Percentiles rank a stretch among this genome's conserved stretches.
Evolutionary conservation across 2,329 filamentous ascomycete species (phyloP).

Genomic region (Diaporthe citriasiana): DNA sequence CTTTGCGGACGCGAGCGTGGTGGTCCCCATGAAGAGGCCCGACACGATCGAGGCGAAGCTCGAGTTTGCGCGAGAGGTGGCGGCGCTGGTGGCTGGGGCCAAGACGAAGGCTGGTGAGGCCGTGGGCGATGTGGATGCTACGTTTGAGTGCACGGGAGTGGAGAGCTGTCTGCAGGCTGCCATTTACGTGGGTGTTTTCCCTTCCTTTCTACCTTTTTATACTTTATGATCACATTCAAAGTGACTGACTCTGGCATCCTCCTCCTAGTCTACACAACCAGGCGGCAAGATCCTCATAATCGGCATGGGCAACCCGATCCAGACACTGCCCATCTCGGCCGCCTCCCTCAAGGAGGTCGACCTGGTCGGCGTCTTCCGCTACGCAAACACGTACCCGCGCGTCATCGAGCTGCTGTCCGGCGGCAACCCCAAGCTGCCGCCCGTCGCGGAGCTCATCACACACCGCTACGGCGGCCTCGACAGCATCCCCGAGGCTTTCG

Average conservation of each 20-base stretch:
- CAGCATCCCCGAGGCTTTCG: conserved; percentile 76
- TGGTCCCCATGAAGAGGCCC: conserved; percentile 64
- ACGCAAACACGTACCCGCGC: conserved; percentile 79
- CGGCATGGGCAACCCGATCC: conserved; percentile 79
- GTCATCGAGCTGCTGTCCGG: conserved; percentile 66
- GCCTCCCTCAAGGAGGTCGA: conserved; percentile 79
- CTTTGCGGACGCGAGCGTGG: conserved; percentile 67
- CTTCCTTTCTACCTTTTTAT: neutral
- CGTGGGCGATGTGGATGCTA: conserved; percentile 75
- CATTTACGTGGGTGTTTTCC: conserved; percentile 70
- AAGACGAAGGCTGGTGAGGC: conserved; percentile 55
- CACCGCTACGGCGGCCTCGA: conserved; percentile 77
- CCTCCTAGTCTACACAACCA: conserved; percentile 66
- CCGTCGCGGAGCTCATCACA: conserved; percentile 77
- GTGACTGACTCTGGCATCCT: neutral
- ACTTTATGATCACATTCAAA: neutral
- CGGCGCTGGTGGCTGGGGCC: conserved; percentile 56
- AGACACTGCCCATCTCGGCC: conserved; percentile 77
- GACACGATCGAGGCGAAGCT: conserved; percentile 68
- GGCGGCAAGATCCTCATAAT: conserved; percentile 80
- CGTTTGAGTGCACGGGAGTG: conserved; percentile 85
- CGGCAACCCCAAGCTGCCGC: conserved; percentile 67
- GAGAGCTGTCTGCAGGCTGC: conserved; percentile 81
- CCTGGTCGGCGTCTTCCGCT: conserved; percentile 79
- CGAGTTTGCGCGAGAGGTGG: conserved; percentile 63